A percentile compares a stretch with the other conserved stretches of the same genome.
Evolutionary conservation across 2,329 filamentous ascomycete genomes (phyloP).

Genomic region (Verruconis gallopava): DNA sequence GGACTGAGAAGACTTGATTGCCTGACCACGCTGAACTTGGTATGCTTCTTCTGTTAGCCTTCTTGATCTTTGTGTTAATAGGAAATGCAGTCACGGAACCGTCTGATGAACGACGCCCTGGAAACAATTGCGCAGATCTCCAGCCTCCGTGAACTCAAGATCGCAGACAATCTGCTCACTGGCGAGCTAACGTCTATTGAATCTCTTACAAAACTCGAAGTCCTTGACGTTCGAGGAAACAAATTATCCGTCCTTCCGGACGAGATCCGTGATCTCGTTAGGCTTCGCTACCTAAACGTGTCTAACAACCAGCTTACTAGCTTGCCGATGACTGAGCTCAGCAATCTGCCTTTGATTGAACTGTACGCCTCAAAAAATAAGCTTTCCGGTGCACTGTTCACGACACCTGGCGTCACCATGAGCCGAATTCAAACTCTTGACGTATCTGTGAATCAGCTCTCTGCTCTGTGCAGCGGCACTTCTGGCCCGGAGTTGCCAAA

Average conservation of each 20-base stretch:
- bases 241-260: constrained; percentile 58
- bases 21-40: constrained; percentile 71
- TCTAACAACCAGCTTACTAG: constrained; percentile 63
- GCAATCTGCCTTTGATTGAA: constrained; percentile 57
- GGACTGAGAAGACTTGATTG: constrained; percentile 61
- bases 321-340: constrained; percentile 57
- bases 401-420: constrained; percentile 44
- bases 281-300: constrained; percentile 65
- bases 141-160: constrained; percentile 63
- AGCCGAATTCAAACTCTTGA: constrained; percentile 62
- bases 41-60: constrained; percentile 22
- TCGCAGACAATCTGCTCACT: constrained; percentile 64
- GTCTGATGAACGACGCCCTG: constrained; percentile 58
- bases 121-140: constrained; percentile 61
- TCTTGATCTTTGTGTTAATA: constrained; percentile 3
- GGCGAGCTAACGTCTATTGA: constrained; percentile 48
- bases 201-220: constrained; percentile 56
- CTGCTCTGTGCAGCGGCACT: constrained; percentile 29
- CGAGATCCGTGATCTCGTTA: constrained; percentile 51
- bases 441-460: constrained; percentile 63
- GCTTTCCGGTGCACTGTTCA: constrained; percentile 59
- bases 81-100: constrained; percentile 58
- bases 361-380: constrained; percentile 67
- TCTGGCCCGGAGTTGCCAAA: constrained; percentile 46
- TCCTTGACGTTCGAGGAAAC: constrained; percentile 72